phyloP scores from a whole-genome alignment of 257 asterid genomes.

The Jacaranda mimosifolia region DNA sequence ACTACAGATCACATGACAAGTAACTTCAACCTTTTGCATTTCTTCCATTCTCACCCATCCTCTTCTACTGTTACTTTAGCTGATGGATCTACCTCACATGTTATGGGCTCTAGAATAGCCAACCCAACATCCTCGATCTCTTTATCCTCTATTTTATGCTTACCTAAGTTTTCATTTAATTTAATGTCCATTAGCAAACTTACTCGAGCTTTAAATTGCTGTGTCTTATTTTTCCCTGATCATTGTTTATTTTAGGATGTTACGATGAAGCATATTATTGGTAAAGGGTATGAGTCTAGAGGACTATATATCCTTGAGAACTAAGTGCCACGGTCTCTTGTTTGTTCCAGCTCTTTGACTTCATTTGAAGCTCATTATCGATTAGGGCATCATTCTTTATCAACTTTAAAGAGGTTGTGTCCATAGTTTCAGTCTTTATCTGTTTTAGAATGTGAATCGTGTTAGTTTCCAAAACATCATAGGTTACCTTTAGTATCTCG shows the following conservation, averaged over 20 bases:
- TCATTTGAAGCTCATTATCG: not conserved
- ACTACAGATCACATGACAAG: slow-evolving; percentile 18
- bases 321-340: not conserved
- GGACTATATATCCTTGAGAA: not conserved
- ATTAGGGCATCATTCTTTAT: not conserved
- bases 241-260: not conserved
- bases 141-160: not conserved
- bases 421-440: not conserved
- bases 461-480: not conserved
- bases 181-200: not conserved
- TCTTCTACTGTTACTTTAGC: not conserved
- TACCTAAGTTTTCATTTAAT: too few relatives aligned
- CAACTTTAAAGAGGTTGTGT: not conserved
- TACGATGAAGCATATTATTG: not conserved
- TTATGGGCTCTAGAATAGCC: not conserved
- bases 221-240: not conserved
- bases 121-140: not conserved
- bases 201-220: not conserved
- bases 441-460: not conserved
- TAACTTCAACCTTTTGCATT: not conserved
- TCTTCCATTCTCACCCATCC: too few relatives aligned
- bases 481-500: not conserved
- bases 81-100: not conserved
- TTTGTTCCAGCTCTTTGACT: not conserved
- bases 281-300: not conserved